Base-by-base conservation (phyloP, 73 alveolate genomes). In the Durusdinium trenchii region DNA sequence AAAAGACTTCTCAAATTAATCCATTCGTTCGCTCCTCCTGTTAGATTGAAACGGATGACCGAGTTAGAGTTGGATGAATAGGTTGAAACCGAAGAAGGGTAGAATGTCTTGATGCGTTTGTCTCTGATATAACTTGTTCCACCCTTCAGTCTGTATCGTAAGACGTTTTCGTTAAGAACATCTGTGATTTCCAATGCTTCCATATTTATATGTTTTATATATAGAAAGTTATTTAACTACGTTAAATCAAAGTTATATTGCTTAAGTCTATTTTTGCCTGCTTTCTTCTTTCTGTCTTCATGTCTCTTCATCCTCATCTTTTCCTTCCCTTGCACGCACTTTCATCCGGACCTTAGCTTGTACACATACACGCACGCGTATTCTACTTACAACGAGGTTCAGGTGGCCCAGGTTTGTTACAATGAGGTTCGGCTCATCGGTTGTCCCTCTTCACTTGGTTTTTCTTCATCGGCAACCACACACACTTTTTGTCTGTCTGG, bases 121-220 rank as follows among this genome's bases (percentile, higher is more conserved):
- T 83, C 94, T 7, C 94, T 35, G 35, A 83, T 83, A 48, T 83
- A 83, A 0, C 51, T 26, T 0, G 75, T 73, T 83, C 94, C 94
- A 48, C 94, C 94, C 36, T 83, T 83, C 50, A 83, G 73, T 51
- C 94, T 83, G 32, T 83, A 83, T 32, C 94, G 23, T 6, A 83
- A 26, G 48, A 83, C 94, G n/a, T 83, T 48, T 83, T 83, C 94
- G 50, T 83, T 83, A 40, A 83, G 94, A 83, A 83, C 94, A 83
- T 83, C 94, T 83, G 94, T 83, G 32, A 83, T 83, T 83, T 83
- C 94, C 52, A 83, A 83, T 83, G 94, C 94, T 83, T 83, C 94
- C 94, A 83, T 83, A 83, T 73, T 83, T 83, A 35, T 83, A 83
- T 83, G 50, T 83, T 48, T 82, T 46, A 20, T 48, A 82, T 30